Evolutionary conservation across 208 protist genomes (phyloP), one percentile per base, ranked within the genome.

Genomic region (Leishmania major): DNA sequence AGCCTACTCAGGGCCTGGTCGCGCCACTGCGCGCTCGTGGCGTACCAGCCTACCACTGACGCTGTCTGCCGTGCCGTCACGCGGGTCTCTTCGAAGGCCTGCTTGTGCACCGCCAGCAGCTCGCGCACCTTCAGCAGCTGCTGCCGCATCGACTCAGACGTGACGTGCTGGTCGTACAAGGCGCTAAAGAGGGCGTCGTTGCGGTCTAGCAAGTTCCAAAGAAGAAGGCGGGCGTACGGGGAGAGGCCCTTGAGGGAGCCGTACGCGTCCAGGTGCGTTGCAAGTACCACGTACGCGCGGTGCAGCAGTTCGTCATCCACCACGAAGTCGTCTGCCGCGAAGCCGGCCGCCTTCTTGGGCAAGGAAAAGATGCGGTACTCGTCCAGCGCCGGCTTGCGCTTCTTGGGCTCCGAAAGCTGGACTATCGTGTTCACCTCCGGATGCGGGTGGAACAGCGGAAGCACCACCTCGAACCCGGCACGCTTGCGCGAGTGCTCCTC

Each of bases 291-390:
- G 43, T 93, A 88, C 37, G 89, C 85, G 80, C 95, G 93, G 82
- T 95, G 89, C 55, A 90, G 80, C 31, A 96, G 83, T 80, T 96
- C 95, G 73, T 97, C 95, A 37, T 97, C 95, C 11, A 97, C 92
- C 55, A 96, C 77, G 51, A 96, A 94, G 82, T 97, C 95, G 64
- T 97, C 95, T 53, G 89, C 89, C 0, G 87, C 95, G 73, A 91
- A 93, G 4, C 87, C 87, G 10, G 91, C 90, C 19, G 92, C 86
- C 81, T 93, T 95, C 77, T 97, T 97, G 2, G 95, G 95, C 37
- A 94, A 91, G 11, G 92, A 96, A 66, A 96, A 95, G 71, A 96
- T 96, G 59, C 91, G 90, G 55, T 91, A 94, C 86, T 97, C 95
- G 55, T 97, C 95, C 47, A 97, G 79, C 19, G 83, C 84, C 15